A percentile compares a stretch with the other conserved stretches of the same genome.
Conservation (phyloP, 1,284 basidiomycete genomes). For the Sanghuangporus sanghuang region DNA sequence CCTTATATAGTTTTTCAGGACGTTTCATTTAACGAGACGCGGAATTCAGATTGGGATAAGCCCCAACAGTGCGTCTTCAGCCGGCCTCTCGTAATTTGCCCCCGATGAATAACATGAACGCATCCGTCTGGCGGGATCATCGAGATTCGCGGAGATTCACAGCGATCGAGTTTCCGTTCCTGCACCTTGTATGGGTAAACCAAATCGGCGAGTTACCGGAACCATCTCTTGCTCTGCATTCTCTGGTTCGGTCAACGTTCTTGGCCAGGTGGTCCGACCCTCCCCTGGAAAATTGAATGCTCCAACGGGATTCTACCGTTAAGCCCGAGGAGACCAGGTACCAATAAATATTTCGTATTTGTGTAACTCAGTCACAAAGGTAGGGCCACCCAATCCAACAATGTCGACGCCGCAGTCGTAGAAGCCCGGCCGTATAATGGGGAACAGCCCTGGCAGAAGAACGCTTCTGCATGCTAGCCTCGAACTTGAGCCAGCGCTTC, state of each 20-base stretch:
- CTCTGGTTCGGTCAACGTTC: not conserved
- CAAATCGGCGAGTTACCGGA: conserved; percentile 3
- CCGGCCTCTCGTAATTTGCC: conserved; percentile 2
- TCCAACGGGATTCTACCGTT: not conserved
- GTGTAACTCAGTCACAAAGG: not conserved
- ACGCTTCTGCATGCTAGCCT: not conserved
- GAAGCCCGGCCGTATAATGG: not conserved
- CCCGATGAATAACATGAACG: conserved; percentile 5
- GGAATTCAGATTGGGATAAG: conserved; percentile 1
- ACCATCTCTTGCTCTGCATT: not conserved
- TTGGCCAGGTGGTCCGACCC: not conserved
- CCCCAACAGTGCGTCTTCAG: not conserved
- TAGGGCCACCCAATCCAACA: not conserved
- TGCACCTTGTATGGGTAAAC: not conserved
- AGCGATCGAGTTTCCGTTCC: conserved; percentile 8
- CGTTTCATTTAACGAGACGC: not conserved
- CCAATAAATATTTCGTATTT: not conserved
- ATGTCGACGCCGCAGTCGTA: not conserved
- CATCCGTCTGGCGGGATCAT: conserved; percentile 1
- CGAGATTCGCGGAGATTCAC: conserved; percentile 11
- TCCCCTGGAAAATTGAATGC: not conserved
- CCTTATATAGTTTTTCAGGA: conserved; percentile 2
- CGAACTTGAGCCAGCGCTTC: not conserved
- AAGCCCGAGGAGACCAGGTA: conserved; percentile 5
- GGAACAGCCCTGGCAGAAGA: not conserved